phyloP scores from a whole-genome alignment of 2,329 filamentous ascomycete species.

The Pseudovirgaria hyperparasitica region DNA sequence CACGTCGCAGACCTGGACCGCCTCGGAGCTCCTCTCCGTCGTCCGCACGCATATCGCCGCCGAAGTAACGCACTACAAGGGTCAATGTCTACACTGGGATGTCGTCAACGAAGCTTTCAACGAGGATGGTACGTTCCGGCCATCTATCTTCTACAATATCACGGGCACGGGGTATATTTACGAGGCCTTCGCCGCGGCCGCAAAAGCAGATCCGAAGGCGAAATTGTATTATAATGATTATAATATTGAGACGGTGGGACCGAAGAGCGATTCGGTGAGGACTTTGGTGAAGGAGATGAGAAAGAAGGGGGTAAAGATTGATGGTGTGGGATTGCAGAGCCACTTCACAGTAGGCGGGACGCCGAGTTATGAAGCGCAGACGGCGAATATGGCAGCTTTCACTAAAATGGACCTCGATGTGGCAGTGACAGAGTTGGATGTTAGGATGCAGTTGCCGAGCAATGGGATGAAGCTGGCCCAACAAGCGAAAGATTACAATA shows the following conservation, averaged over 20 bases:
- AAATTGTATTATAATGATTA: conserved; percentile 55
- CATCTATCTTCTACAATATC: conserved; percentile 40
- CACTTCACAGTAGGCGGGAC: conserved; percentile 47
- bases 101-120: conserved; percentile 52
- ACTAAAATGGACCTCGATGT: conserved; percentile 41
- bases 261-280: conserved; percentile 26
- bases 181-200: conserved; percentile 44
- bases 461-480: conserved; percentile 26
- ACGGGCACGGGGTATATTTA: conserved; percentile 46
- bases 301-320: conserved; percentile 33
- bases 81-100: conserved; percentile 51
- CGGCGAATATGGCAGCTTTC: conserved; percentile 38
- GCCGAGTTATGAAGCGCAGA: conserved; percentile 32
- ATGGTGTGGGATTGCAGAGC: conserved; percentile 50
- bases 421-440: conserved; percentile 50
- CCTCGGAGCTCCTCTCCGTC: conserved; percentile 41
- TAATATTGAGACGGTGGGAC: conserved; percentile 45
- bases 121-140: conserved; percentile 42
- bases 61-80: conserved; percentile 45
- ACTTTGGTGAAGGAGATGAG: conserved; percentile 23
- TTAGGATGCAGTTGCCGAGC: conserved; percentile 36
- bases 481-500: conserved; percentile 37
- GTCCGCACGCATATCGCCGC: conserved; percentile 49
- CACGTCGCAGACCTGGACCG: conserved; percentile 40
- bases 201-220: conserved; percentile 39